Conservation (phyloP, 106 monocot genomes). For the Gastrodia elata region DNA sequence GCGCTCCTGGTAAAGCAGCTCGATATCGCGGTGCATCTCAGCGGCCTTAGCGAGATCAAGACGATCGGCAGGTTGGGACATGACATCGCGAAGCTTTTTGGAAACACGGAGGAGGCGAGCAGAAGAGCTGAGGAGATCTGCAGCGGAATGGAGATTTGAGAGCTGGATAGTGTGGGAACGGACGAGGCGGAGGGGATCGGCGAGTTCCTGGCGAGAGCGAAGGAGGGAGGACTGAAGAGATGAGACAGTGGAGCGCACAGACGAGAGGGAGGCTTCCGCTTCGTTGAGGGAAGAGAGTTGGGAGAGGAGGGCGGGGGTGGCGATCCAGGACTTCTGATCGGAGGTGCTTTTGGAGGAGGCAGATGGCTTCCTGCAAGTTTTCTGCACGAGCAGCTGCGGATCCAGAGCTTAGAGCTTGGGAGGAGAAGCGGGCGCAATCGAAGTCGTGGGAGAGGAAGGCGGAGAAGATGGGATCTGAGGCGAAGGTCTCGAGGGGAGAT, state of each 20-base stretch:
- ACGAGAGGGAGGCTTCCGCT: conserved; percentile 43
- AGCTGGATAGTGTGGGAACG: conserved; percentile 56
- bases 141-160: conserved; percentile 53
- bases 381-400: conserved; percentile 79
- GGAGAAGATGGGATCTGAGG: conserved; percentile 80
- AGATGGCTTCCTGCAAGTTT: conserved; percentile 68
- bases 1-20: conserved; percentile 58
- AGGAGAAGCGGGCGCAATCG: conserved; percentile 73
- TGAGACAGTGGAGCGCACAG: conserved; percentile 37
- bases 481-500: conserved; percentile 59
- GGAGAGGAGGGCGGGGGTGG: conserved; percentile 54
- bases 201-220: conserved; percentile 41
- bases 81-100: conserved; percentile 38
- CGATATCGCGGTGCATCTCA: conserved; percentile 81
- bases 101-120: conserved; percentile 55
- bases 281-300: conserved; percentile 61
- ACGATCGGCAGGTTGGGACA: conserved; percentile 6
- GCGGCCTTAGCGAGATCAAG: conserved; percentile 83
- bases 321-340: conserved; percentile 69
- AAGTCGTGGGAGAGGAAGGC: conserved; percentile 82
- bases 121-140: conserved; percentile 53
- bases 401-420: conserved; percentile 68
- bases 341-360: conserved; percentile 52
- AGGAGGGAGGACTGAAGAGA: conserved; percentile 49
- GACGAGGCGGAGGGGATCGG: conserved; percentile 48